Percentiles rank a stretch among this genome's conserved stretches.
Evolutionary conservation across 208 protist species (phyloP).

Genomic region (Trypanosoma caninum): DNA sequence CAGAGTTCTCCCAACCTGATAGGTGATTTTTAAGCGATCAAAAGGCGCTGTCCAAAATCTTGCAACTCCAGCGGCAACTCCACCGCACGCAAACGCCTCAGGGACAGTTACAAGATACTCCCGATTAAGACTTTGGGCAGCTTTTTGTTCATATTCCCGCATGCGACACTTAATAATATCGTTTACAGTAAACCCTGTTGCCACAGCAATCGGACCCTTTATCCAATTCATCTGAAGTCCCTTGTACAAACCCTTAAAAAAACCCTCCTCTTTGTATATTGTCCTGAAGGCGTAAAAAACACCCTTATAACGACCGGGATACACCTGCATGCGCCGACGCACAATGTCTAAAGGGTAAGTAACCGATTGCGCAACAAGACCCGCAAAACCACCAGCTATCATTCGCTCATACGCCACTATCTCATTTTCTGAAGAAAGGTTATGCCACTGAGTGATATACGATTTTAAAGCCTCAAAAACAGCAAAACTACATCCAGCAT

Average conservation of each 20-base stretch:
- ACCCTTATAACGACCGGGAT: conserved; percentile 67
- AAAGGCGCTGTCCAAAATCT: conserved; percentile 90
- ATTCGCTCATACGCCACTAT: conserved; percentile 72
- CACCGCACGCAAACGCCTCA: conserved; percentile 86
- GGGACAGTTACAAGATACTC: conserved; percentile 57
- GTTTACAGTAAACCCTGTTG: conserved; percentile 91
- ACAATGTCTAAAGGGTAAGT: conserved; percentile 95
- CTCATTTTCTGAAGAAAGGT: conserved; percentile 59
- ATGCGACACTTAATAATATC: conserved; percentile 84
- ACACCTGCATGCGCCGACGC: conserved; percentile 90
- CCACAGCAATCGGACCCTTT: conserved; percentile 89
- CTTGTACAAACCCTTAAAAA: conserved; percentile 82
- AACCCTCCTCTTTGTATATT: conserved; percentile 78
- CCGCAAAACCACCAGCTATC: conserved; percentile 78
- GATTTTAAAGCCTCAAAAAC: conserved; percentile 90
- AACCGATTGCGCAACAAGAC: conserved; percentile 88
- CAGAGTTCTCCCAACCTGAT: conserved; percentile 75
- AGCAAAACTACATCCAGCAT: conserved; percentile 92
- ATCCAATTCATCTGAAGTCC: conserved; percentile 94
- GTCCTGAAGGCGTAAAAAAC: conserved; percentile 52
- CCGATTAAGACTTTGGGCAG: conserved; percentile 28
- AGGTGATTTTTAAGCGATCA: conserved; percentile 93
- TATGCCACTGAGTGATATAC: conserved; percentile 44
- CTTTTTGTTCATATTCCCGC: conserved; percentile 65
- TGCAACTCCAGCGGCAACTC: conserved; percentile 85